These are phyloP conservation scores for Ascochyta fabae DNA, from an alignment of 2,329 filamentous ascomycete genomes.

Conservation along the genomic window DNA sequence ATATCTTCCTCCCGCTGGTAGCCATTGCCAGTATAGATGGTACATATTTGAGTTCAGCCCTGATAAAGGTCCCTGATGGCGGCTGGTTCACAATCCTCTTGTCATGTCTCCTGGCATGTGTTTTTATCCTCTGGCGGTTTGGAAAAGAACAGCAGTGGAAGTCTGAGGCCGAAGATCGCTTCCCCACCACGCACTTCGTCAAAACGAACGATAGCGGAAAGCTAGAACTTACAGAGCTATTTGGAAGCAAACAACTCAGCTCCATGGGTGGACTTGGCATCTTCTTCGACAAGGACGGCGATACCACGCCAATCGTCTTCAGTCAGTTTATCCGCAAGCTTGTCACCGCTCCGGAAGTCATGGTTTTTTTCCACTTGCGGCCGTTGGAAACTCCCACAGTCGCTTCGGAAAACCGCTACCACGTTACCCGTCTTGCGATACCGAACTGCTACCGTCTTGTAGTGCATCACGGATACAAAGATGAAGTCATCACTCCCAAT, in stretches of 20 bases:
- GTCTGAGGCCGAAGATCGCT: slow-evolving; percentile 67
- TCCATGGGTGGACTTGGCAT: slow-evolving; percentile 67
- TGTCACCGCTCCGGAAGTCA: slow-evolving; percentile 68
- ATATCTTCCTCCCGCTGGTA: slow-evolving; percentile 68
- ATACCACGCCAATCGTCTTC: slow-evolving; percentile 70
- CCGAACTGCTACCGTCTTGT: slow-evolving; percentile 72
- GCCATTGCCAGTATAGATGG: slow-evolving; percentile 71
- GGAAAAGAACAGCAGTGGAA: slow-evolving; percentile 80
- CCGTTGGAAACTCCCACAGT: slow-evolving; percentile 63
- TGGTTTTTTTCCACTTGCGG: slow-evolving; percentile 77
- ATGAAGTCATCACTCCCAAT: slow-evolving; percentile 71
- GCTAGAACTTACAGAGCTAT: slow-evolving; percentile 49
- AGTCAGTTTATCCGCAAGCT: slow-evolving; percentile 77
- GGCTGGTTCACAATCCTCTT: slow-evolving; percentile 80
- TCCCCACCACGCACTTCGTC: slow-evolving; percentile 56
- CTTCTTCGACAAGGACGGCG: slow-evolving; percentile 79
- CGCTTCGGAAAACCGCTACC: slow-evolving; percentile 55
- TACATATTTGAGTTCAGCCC: slow-evolving; percentile 70
- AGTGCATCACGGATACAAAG: slow-evolving; percentile 74
- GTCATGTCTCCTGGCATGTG: slow-evolving; percentile 64
- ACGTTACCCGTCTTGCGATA: slow-evolving; percentile 55
- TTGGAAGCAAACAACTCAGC: slow-evolving; percentile 40
- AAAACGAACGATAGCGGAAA: slow-evolving; percentile 40
- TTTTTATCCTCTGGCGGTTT: slow-evolving; percentile 79
- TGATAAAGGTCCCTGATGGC: slow-evolving; percentile 76